Evolutionary conservation across 176 grass and related monocot species (phyloP).

Genomic region (Raddia guianensis): DNA sequence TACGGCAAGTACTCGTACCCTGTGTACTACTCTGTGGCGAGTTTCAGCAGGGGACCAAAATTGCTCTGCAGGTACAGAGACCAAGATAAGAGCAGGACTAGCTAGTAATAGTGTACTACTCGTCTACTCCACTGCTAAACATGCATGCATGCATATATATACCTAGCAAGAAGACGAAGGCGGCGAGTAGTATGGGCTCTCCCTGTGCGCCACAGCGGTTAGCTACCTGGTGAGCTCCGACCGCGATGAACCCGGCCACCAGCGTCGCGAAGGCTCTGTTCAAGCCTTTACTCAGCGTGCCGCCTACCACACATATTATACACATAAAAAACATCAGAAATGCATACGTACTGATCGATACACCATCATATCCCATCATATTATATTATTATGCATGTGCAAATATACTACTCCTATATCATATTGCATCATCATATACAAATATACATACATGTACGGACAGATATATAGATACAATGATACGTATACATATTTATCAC

Average conservation of each 20-base stretch:
- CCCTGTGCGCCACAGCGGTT: constrained; percentile 55
- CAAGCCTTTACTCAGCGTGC: constrained; percentile 75
- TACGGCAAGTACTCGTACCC: too few species aligned
- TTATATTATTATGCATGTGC: background rate
- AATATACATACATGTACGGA: too few species aligned
- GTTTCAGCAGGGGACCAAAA: too few species aligned
- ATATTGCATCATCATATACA: too few species aligned
- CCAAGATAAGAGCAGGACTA: background rate
- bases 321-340: background rate
- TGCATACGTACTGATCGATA: background rate
- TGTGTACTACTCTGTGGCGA: too few species aligned
- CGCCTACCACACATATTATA: constrained; percentile 40
- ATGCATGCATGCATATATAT: background rate
- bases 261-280: constrained; percentile 69
- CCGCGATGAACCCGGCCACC: constrained; percentile 60
- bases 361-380: background rate
- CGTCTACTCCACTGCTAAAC: too few species aligned
- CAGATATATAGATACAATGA: too few species aligned
- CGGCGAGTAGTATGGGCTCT: constrained; percentile 65
- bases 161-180: constrained; percentile 91
- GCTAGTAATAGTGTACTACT: too few species aligned
- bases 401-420: background rate
- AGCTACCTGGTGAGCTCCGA: constrained; percentile 72
- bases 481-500: background rate
- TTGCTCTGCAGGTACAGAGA: too few species aligned